Evolutionary conservation across 352 stramenopile genomes (phyloP), one percentile per base, ranked within the genome.

Genomic region (Achlya hypogyna): DNA sequence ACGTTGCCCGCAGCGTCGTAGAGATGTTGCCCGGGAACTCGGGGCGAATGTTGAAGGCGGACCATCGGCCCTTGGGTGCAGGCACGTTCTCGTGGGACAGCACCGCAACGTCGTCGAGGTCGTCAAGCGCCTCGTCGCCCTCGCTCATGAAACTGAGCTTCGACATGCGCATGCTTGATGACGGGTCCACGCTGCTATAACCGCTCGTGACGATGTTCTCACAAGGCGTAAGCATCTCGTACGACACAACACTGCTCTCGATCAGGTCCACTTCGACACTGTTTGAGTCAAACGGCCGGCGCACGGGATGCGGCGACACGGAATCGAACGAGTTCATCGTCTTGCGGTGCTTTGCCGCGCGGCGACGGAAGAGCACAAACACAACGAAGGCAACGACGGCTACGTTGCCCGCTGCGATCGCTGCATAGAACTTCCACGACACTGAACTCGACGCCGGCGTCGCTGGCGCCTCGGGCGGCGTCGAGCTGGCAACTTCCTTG

Each of bases 81-180:
- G 42, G 42, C 18, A 49, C 18, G 18, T 49, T 49, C 18, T 49
- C 22, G 25, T 56, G 25, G 2, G 49, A 12, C 2, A 56, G 49
- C 12, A 56, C 31, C 4, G 25, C 49, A 12, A 56, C n/a, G 49
- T 56, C 49, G 2, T 56, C 49, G 31, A 38, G 25, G 25, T 56
- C 25, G 25, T 56, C 31, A 3, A 35, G 25, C 1, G 25, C 10
- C 25, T 56, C 49, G 25, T 56, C 49, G n/a, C 49, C 49, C 49
- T 56, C 49, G 31, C 49, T 56, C 49, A 56, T 56, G 8, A 56
- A 56, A n/a, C 49, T 56, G 10, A 56, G 49, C 8, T 56, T 56
- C 12, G 49, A 56, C 49, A 56, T 56, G 49, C 49, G 49, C 49
- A 56, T 56, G 31, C 49, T 56, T 10, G 49, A 56, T 10, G 49